Conservation (phyloP, 257 asterid genomes). For the Buddleja alternifolia region DNA sequence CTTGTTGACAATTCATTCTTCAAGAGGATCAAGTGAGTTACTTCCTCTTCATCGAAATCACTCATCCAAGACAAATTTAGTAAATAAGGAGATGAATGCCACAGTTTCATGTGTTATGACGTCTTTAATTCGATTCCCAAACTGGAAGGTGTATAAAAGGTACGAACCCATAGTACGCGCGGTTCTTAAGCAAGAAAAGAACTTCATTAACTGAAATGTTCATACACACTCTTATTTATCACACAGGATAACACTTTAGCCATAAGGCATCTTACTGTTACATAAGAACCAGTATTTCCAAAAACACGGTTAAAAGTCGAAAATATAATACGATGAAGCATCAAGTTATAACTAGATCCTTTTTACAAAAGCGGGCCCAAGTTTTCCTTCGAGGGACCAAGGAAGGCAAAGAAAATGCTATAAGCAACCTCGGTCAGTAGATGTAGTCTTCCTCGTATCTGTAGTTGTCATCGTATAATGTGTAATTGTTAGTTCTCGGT, state of each 20-base stretch:
- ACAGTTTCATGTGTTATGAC: no score
- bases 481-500: slow-evolving; percentile 31
- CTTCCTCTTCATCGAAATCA: no score
- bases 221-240: not conserved
- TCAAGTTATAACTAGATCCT: not conserved
- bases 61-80: no score
- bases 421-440: slow-evolving; percentile 37
- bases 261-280: not conserved
- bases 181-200: no score
- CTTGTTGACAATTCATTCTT: no score
- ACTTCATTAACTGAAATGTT: no score
- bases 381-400: slow-evolving; percentile 5
- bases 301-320: not conserved
- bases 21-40: no score
- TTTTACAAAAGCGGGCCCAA: slow-evolving; percentile 38
- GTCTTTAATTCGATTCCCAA: no score
- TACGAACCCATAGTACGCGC: no score
- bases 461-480: slow-evolving; percentile 60
- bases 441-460: slow-evolving; percentile 50
- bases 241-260: not conserved
- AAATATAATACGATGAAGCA: slow-evolving; percentile 6
- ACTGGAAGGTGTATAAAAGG: no score
- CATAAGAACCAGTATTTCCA: not conserved
- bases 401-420: not conserved
- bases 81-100: no score